These are phyloP conservation scores for Oehlia diaphana DNA, from an alignment of 192 early-diverging fungal genomes.

Conservation along the genomic window DNA sequence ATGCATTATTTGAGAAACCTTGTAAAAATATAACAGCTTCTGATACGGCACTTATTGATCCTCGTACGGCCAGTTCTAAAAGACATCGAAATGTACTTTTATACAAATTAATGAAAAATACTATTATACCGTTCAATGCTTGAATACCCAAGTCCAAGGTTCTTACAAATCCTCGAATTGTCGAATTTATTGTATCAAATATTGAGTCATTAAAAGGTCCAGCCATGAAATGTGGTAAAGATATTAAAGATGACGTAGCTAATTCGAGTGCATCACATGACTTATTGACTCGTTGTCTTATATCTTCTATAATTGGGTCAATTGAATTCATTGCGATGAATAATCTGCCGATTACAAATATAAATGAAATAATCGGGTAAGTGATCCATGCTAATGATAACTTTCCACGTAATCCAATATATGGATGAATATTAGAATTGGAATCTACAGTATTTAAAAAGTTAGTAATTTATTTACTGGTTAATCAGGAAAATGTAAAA, in stretches of 20 bases:
- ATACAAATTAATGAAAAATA: constrained; percentile 6
- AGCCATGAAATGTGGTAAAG: constrained; percentile 24
- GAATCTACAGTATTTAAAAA: too few relatives aligned
- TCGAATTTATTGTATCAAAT: not conserved
- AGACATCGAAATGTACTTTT: constrained; percentile 18
- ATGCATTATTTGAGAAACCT: not conserved
- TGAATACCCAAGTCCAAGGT: not conserved
- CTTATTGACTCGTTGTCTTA: not conserved
- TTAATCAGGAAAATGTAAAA: too few relatives aligned
- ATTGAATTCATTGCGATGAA: too few relatives aligned
- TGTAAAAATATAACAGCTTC: not conserved
- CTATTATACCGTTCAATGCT: constrained; percentile 14
- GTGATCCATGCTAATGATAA: too few relatives aligned
- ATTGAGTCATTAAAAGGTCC: constrained; percentile 18
- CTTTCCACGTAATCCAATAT: too few relatives aligned
- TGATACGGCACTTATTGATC: not conserved
- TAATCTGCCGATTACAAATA: not conserved
- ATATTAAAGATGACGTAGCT: constrained; percentile 19
- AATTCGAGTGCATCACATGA: constrained; percentile 23
- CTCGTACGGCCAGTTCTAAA: constrained; percentile 14
- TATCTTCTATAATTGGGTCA: not conserved
- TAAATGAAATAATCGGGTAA: too few relatives aligned
- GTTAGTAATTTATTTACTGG: too few relatives aligned
- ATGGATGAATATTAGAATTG: too few relatives aligned
- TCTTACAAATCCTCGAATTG: not conserved